Evolutionary conservation across 495 filamentous ascomycete genomes (phyloP).

Genomic region (Thermothielavioides terrestris): DNA sequence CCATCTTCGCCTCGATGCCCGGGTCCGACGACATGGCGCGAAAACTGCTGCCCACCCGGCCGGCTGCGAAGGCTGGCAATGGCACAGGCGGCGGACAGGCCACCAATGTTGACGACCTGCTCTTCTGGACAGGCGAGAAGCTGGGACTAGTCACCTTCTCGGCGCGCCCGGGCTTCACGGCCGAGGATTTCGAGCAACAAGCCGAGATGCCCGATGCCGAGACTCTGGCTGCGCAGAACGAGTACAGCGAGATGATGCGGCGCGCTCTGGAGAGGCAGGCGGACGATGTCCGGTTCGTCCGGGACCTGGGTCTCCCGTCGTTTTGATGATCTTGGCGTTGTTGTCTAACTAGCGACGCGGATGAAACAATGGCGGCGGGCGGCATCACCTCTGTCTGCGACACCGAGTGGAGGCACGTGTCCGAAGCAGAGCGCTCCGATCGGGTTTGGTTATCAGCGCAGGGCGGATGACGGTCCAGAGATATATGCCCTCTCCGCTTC

Average conservation of each 20-base stretch:
- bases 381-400: not conserved
- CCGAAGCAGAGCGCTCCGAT: not conserved
- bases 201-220: constrained; percentile 38
- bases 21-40: constrained; percentile 56
- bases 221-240: constrained; percentile 33
- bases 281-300: constrained; percentile 71
- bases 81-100: not conserved
- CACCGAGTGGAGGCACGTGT: not conserved
- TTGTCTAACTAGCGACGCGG: no score
- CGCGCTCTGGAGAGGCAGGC: constrained; percentile 69
- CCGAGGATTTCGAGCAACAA: constrained; percentile 40
- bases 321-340: no score
- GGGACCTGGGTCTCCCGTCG: constrained; percentile 49
- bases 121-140: constrained; percentile 76
- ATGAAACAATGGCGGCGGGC: no score
- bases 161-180: constrained; percentile 36
- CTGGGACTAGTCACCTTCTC: constrained; percentile 63
- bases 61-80: not conserved
- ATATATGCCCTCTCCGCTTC: not conserved
- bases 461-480: not conserved
- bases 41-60: constrained; percentile 58
- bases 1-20: constrained; percentile 41
- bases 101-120: constrained; percentile 49
- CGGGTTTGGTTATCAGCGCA: not conserved
- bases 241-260: constrained; percentile 63